These are phyloP conservation scores for Singerocomus inundabilis DNA, from an alignment of 1,284 basidiomycete genomes.

Conservation along the genomic window DNA sequence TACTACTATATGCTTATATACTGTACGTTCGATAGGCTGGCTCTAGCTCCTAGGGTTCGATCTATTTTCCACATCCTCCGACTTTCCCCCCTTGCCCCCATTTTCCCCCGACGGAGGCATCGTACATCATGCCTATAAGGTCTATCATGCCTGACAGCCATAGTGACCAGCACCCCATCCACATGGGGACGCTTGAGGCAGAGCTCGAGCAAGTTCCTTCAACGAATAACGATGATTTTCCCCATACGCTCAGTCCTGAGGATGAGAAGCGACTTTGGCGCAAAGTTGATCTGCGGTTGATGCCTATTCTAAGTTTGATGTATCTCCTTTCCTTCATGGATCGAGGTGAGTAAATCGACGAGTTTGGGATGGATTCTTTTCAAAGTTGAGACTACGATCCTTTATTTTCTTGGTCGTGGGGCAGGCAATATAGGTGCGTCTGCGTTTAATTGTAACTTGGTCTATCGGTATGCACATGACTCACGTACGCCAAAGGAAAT, in stretches of 20 bases:
- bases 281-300: constrained; percentile 61
- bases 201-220: neutral
- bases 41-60: no score
- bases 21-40: no score
- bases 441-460: neutral
- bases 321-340: constrained; percentile 67
- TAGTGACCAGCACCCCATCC: neutral
- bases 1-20: no score
- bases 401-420: neutral
- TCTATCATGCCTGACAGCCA: neutral
- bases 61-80: neutral
- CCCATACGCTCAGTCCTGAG: constrained; percentile 27
- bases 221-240: constrained; percentile 1
- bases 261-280: constrained; percentile 59
- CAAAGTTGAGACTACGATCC: no score
- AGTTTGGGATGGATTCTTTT: no score
- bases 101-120: neutral
- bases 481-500: constrained; percentile 46
- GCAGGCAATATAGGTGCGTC: constrained; percentile 57
- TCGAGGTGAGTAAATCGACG: constrained; percentile 53
- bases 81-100: no score
- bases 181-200: neutral
- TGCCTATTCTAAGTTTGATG: constrained; percentile 65
- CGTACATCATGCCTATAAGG: constrained; percentile 3
- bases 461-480: neutral